Percentiles rank a stretch among this genome's conserved stretches.
These are phyloP conservation scores for Penicillium sclerotigenum DNA, from an alignment of 2,329 filamentous ascomycete species.

Conservation along the genomic window DNA sequence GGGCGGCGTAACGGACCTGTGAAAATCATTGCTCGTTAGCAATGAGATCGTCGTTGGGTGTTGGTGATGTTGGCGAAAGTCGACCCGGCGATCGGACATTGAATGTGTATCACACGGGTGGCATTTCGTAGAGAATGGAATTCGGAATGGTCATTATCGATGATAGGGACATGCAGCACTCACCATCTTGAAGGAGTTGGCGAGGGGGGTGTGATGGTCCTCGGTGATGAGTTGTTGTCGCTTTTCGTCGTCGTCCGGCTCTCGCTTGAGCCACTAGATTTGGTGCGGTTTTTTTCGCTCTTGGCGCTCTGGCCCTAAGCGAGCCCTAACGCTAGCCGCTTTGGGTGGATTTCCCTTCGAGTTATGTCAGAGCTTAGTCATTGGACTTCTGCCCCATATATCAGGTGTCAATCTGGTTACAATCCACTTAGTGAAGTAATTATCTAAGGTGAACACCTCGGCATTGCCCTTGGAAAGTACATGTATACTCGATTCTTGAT, in stretches of 20 bases:
- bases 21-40: slow-evolving; percentile 31
- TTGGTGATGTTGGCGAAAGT: slow-evolving; percentile 7
- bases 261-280: slow-evolving; percentile 31
- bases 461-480: not conserved
- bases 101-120: slow-evolving; percentile 10
- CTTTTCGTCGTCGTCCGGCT: slow-evolving; percentile 38
- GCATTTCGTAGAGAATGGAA: slow-evolving; percentile 14
- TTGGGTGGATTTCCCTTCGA: slow-evolving; percentile 8
- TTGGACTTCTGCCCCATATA: not conserved
- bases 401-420: not conserved
- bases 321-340: slow-evolving; percentile 42
- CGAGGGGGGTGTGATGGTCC: slow-evolving; percentile 42
- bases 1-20: slow-evolving; percentile 94
- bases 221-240: slow-evolving; percentile 42
- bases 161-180: slow-evolving; percentile 28
- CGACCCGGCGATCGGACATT: slow-evolving; percentile 8
- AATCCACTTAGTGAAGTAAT: not conserved
- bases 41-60: slow-evolving; percentile 19
- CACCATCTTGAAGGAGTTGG: slow-evolving; percentile 48
- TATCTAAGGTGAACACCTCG: not conserved
- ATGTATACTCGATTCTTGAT: not conserved
- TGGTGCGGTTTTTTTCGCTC: slow-evolving; percentile 43
- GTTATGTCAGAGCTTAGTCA: slow-evolving; percentile 16
- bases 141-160: slow-evolving; percentile 10
- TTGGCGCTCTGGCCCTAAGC: slow-evolving; percentile 41